Base-by-base conservation (phyloP, 2,329 filamentous ascomycete genomes). In the Ascochyta rabiei region DNA sequence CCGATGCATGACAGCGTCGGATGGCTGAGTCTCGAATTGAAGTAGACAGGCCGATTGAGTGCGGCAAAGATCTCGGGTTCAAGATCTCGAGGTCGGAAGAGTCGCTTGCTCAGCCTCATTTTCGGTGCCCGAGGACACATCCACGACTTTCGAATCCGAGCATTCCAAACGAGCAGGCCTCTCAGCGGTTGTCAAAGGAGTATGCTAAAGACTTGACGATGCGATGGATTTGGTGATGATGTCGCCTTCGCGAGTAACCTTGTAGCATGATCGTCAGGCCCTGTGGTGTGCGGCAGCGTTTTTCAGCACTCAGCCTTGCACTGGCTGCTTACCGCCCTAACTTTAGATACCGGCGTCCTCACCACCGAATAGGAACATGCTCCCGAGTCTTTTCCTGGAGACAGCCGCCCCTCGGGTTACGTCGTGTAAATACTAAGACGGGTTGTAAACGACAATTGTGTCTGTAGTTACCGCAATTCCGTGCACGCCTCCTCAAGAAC, bases 71-170 rank as follows among this genome's bases (percentile, higher is more conserved):
- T 23, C 4, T 23, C 21, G 21, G n/a, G n/a, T n/a, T n/a, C n/a
- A n/a, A n/a, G n/a, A 13, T 30, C 12, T 30, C 12, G 28, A 30
- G 10, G 28, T 30, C 28, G 39, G 39, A 26, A 21, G 31, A 18
- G 21, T 16, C 24, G 6, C n/a, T 13, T 46, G 35, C 52, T 47
- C 52, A 49, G 52, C 52, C 52, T 24, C 31, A n/a, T 16, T 16
- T 38, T 55, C 52, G 52, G 52, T 46, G 16, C n/a, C 52, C 52
- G 46, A 50, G 31, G n/a, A 19, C 34, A 15, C 15, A 6, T 26
- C 16, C 15, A 39, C 37, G n/a, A 15, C 18, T 24, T 18, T 18
- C 15, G 12, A 39, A 6, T 18, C 6, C 37, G 9, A 4, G 13
- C 21, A 39, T 4, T 16, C 13, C 6, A 34, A 9, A 34, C 15